phyloP scores from a whole-genome alignment of 169 alveolate genomes.

The Plasmodium knowlesi region DNA sequence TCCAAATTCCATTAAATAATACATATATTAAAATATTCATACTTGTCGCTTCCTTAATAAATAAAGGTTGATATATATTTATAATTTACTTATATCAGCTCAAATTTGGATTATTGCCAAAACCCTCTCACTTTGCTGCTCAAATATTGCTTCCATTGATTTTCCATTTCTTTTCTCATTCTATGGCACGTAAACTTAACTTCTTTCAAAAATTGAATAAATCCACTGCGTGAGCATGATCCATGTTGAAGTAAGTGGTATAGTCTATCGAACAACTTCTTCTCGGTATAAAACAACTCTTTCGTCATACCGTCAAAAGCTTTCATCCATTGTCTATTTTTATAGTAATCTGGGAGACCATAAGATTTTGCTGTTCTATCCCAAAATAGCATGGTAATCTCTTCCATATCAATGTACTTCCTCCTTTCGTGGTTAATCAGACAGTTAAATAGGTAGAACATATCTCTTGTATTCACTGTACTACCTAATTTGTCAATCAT shows the following conservation, averaged over 20 bases:
- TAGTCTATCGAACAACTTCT: background rate
- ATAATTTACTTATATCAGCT: background rate
- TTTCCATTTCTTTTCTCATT: background rate
- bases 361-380: background rate
- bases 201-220: background rate
- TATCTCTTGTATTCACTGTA: background rate
- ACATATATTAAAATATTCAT: too few species aligned
- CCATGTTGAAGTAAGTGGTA: slow-evolving; percentile 1
- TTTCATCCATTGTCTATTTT: slow-evolving; percentile 12
- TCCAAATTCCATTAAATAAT: background rate
- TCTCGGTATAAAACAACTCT: background rate
- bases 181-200: background rate
- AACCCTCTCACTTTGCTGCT: background rate
- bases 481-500: slow-evolving; percentile 11
- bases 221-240: background rate
- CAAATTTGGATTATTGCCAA: background rate
- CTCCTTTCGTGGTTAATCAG: slow-evolving; percentile 7
- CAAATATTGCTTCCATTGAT: background rate
- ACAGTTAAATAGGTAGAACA: slow-evolving; percentile 1
- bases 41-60: background rate
- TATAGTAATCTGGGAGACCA: background rate
- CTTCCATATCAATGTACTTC: background rate
- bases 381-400: background rate
- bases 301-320: slow-evolving; percentile 21
- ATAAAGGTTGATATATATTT: too few species aligned